Base-by-base conservation (phyloP, 129 eudicot species). In the Saposhnikovia divaricata region DNA sequence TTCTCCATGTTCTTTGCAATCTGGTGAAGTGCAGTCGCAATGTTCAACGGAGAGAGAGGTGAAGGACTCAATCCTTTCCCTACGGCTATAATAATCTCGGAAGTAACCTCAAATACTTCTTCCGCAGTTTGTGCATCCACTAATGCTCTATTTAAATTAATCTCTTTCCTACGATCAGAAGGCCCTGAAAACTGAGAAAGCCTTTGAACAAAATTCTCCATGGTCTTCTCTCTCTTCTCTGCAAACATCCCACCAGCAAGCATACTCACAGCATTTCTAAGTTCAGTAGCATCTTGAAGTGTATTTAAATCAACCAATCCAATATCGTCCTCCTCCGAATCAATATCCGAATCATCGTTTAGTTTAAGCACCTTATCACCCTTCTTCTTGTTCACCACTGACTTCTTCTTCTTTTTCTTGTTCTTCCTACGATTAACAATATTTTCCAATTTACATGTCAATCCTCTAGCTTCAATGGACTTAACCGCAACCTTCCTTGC, bases 1-100 rank as follows among this genome's bases (percentile, higher is more conserved):
- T 94, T 94, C 83, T 94, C 98, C 98, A 94, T 92, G 80, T 94
- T 94, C 83, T 94, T 94, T 50, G 97, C 98, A 18, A 94, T 89
- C 46, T 97, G 87, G 78, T 94, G 98, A 47, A 94, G 88, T 1
- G 98, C 93, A 6, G 98, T 94, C 43, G 97, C 97, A 18, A 94
- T 82, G 65, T 94, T 94, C n/a, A n/a, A 77, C 0, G 98, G 98
- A 45, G 98, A 84, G 73, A 94, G 86, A 81, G 98, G 98, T 9
- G 94, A 94, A 83, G 98, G 98, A 79, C 89, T 94, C 82, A 94
- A 85, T 68, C 98, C 98, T 89, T 94, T 94, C 43, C 87, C 90
- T 0, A 94, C 98, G 0, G 98, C 93, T 81, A 87, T 79, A 53
- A 94, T 89, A 57, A 82, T 82, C 40, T 94, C 97, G 0, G 89